phyloP scores from a whole-genome alignment of 202 grass and related monocot species.

The Eragrostis tef region DNA sequence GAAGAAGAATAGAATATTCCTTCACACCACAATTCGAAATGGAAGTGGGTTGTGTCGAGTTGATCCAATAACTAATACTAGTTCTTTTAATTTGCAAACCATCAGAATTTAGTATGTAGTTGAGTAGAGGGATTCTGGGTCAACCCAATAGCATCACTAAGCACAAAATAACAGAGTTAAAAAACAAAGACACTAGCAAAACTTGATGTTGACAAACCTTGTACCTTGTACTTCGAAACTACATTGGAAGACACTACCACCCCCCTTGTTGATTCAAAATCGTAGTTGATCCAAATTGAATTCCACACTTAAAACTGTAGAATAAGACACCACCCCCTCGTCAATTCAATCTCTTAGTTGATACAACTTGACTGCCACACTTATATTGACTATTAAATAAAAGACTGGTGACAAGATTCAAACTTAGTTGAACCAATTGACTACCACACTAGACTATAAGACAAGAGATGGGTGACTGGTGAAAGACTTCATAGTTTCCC shows the following conservation, averaged over 20 bases:
- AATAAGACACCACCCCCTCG: too few relatives aligned
- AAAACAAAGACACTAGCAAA: conserved; percentile 13
- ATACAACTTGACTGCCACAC: conserved; percentile 13
- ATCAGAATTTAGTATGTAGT: not conserved
- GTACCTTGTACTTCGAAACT: conserved; percentile 28
- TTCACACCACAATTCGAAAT: conserved; percentile 21
- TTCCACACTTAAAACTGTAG: not conserved
- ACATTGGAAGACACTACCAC: conserved; percentile 16
- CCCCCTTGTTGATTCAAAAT: not conserved
- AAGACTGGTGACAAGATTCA: not conserved
- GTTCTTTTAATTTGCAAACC: conserved; percentile 4
- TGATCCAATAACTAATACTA: not conserved
- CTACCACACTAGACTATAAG: not conserved
- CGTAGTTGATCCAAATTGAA: conserved; percentile 11
- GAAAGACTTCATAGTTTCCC: too few relatives aligned
- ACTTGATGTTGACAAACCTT: conserved; percentile 18
- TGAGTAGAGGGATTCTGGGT: not conserved
- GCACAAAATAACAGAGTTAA: not conserved
- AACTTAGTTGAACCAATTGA: not conserved
- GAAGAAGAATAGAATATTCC: not conserved
- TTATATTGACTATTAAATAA: conserved; percentile 19
- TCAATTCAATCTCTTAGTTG: conserved; percentile 12
- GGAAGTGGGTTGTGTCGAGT: not conserved
- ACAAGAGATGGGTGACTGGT: too few relatives aligned
- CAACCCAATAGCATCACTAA: not conserved